Base-by-base conservation (phyloP, 2,329 filamentous ascomycete genomes). In the Colletotrichum plurivorum region DNA sequence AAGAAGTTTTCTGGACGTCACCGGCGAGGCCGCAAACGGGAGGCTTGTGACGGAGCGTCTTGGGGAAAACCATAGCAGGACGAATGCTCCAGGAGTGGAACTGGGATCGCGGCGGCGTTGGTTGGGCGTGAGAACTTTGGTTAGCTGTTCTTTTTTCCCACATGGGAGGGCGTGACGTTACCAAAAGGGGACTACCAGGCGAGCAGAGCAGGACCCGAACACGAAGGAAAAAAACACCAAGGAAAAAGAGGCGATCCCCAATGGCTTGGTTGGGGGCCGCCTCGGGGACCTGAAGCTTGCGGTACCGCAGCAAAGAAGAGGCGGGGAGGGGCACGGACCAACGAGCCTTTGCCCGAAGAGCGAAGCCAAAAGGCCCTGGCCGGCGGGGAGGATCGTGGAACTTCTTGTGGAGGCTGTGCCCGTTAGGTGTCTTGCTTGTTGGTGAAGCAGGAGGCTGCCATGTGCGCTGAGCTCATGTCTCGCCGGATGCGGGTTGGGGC, bases 1-100 rank as follows among this genome's bases (percentile, higher is more conserved):
- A 60, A 64, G 62, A 69, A 69, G 66, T n/a, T 60, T 66, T 39
- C 62, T 66, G 62, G 22, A 60, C 66, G 62, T 69, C 66, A 69
- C 66, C 62, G 43, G 49, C 62, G 54, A 69, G 56, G 62, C 66
- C 62, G 66, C 66, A 69, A 66, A 66, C 66, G 62, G 66, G 62
- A 60, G 61, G 54, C 66, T 59, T 49, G n/a, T 51, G 55, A 45
- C 31, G 22, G 31, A 18, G 18, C 46, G 41, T 55, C 43, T 22
- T 52, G 18, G 48, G 45, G 54, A 16, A 20, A 52, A 53, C 18
- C 20, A 36, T 12, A 52, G 20, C 25, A 54, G 27, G 6, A 7
- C 7, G n/a, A 9, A 10, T 8, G 31, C 31, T 36, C n/a, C 46
- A 49, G 15, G 27, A 13, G 22, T 25, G 31, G 31, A 31, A 12